Base-by-base conservation (phyloP, 495 filamentous ascomycete genomes). In the Coniosporium apollinis region DNA sequence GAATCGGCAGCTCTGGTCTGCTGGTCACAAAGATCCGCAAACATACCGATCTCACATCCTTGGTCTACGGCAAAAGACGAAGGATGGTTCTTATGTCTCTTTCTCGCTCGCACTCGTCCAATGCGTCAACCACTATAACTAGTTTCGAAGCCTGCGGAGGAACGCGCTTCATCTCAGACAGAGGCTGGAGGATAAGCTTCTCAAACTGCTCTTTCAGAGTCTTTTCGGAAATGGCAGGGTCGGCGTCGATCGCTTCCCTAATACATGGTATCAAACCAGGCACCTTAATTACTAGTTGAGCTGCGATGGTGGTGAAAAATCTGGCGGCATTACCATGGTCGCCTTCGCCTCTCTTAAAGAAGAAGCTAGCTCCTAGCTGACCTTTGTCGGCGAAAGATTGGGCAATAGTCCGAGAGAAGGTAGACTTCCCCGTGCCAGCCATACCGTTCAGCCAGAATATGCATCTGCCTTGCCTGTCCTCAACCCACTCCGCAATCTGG, bases 371-470 rank as follows among this genome's bases (percentile, higher is more conserved):
- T 34, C 26, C 48, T 1, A 51, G 48, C 18, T 18, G 36, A 2
- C 28, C 10, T 34, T 38, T 6, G 5, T 33, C 31, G 17, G 24
- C 15, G 31, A 41, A 42, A 3, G 3, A 24, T 16, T 26, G 10
- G 15, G 38, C 43, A 11, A 50, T 25, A 20, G 52, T 48, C 5
- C 47, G 46, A 13, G 49, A 32, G 22, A 56, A 38, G 11, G 52
- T 56, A 10, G 53, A 57, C 36, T 56, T 57, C 15, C 53, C 52
- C 9, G 44, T 48, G 11, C 52, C 48, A 11, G 48, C 51, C 36
- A 42, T 34, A n/a, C 49, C 56, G 17, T 41, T 41, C n/a, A 62
- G 45, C 57, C 55, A 62, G 38, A 57, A 58, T 39, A 59, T 51
- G 33, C 17, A 14, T 21, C 28, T 40, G 13, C 19, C 21, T 13